These are phyloP conservation scores for Lentinula detonsa DNA, from an alignment of 768 basidiomycete genomes.

Conservation along the genomic window DNA sequence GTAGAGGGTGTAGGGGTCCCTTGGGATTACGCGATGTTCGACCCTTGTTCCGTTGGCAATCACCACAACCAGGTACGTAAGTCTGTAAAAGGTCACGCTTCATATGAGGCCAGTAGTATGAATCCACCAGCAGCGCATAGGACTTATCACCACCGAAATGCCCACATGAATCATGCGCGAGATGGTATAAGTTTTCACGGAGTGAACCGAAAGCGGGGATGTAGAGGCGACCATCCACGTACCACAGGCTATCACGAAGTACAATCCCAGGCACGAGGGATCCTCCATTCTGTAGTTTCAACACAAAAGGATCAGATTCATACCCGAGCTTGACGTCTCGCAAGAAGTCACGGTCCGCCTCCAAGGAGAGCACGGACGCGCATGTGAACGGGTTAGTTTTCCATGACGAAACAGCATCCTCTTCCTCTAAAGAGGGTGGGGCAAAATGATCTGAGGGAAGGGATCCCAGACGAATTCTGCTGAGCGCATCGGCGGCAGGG, in stretches of 20 bases:
- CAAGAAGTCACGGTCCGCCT: too few relatives aligned
- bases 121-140: slow-evolving; percentile 4
- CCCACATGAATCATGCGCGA: slow-evolving; percentile 9
- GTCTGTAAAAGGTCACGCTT: slow-evolving; percentile 12
- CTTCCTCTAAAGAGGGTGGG: too few relatives aligned
- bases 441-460: not conserved
- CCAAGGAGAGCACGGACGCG: too few relatives aligned
- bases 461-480: slow-evolving; percentile 4
- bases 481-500: slow-evolving; percentile 22
- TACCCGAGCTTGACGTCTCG: not conserved
- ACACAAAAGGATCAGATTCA: not conserved
- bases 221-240: not conserved
- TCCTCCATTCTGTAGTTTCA: not conserved
- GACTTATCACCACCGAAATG: slow-evolving; percentile 15
- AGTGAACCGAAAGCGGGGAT: not conserved
- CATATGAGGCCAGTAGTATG: slow-evolving; percentile 17
- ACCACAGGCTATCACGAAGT: not conserved
- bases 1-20: slow-evolving; percentile 14
- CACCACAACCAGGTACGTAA: slow-evolving; percentile 16
- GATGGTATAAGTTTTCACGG: slow-evolving; percentile 6
- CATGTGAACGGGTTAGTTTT: too few relatives aligned
- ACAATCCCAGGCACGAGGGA: not conserved
- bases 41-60: slow-evolving; percentile 24
- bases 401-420: too few relatives aligned
- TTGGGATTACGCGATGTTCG: slow-evolving; percentile 5